Conservation (phyloP, 345 rosid genomes). For the Eucalyptus viminalis region DNA sequence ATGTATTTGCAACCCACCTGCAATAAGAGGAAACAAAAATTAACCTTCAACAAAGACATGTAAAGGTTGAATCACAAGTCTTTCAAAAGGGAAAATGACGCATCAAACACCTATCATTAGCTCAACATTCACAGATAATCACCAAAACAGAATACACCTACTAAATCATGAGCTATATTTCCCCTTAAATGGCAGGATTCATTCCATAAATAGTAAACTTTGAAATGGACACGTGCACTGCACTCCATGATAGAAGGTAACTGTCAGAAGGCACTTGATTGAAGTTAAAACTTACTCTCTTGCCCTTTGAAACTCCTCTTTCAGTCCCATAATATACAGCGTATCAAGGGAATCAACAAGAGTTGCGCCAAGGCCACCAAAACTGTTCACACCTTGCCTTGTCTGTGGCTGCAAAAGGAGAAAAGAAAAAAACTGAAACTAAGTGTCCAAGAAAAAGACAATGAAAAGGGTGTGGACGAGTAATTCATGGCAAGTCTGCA, state of each 20-base stretch:
- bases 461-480: neutral
- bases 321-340: constrained; percentile 83
- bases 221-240: neutral
- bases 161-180: neutral
- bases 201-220: neutral
- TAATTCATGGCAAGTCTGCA: neutral
- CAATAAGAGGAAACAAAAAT: neutral
- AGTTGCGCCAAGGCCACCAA: constrained; percentile 99
- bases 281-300: constrained; percentile 61
- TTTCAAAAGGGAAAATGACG: too few relatives aligned
- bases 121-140: neutral
- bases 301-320: constrained; percentile 79
- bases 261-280: neutral
- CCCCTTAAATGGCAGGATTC: neutral
- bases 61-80: neutral
- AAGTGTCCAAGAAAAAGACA: neutral
- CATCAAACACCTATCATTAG: neutral
- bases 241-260: neutral
- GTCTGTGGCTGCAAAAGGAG: constrained; percentile 54
- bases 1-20: constrained; percentile 91
- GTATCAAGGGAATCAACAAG: constrained; percentile 81
- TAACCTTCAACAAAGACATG: neutral
- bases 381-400: constrained; percentile 79
- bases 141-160: neutral
- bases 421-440: neutral